phyloP scores from a whole-genome alignment of 306 rosid species.

The Quercus engelmannii region DNA sequence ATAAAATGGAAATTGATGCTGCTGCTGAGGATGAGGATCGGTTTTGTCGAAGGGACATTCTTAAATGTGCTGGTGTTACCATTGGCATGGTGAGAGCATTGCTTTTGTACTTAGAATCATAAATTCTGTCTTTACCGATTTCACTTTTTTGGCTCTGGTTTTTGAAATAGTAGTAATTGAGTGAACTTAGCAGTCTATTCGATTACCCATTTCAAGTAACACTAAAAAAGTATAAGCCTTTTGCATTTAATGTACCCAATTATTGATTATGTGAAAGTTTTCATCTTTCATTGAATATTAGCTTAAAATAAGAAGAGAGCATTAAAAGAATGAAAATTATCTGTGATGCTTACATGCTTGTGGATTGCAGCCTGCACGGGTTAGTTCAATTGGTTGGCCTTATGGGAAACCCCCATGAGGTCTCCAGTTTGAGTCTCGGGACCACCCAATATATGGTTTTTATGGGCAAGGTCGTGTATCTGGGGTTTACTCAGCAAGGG shows the following conservation, averaged over 20 bases:
- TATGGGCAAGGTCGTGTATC: no score
- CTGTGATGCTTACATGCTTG: not conserved
- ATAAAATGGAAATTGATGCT: conserved; percentile 33
- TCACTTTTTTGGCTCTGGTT: no score
- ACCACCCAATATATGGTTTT: no score
- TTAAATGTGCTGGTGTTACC: conserved; percentile 58
- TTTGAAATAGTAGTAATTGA: not conserved
- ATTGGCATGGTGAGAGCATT: conserved; percentile 66
- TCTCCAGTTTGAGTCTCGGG: no score
- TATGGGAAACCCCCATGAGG: no score
- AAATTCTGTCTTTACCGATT: no score
- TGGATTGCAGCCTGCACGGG: not conserved
- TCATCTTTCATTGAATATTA: not conserved
- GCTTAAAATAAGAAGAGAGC: not conserved
- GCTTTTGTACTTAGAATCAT: not conserved
- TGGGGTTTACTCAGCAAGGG: no score
- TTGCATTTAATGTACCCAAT: not conserved
- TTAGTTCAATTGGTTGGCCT: no score
- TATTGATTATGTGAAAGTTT: not conserved
- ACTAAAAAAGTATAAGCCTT: not conserved
- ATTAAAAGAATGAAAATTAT: not conserved
- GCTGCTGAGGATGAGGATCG: conserved; percentile 27
- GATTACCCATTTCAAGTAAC: not conserved
- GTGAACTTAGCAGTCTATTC: not conserved
- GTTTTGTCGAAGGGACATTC: conserved; percentile 47